These are phyloP conservation scores for Eucalyptus rudis DNA, from an alignment of 345 rosid genomes.

Conservation along the genomic window DNA sequence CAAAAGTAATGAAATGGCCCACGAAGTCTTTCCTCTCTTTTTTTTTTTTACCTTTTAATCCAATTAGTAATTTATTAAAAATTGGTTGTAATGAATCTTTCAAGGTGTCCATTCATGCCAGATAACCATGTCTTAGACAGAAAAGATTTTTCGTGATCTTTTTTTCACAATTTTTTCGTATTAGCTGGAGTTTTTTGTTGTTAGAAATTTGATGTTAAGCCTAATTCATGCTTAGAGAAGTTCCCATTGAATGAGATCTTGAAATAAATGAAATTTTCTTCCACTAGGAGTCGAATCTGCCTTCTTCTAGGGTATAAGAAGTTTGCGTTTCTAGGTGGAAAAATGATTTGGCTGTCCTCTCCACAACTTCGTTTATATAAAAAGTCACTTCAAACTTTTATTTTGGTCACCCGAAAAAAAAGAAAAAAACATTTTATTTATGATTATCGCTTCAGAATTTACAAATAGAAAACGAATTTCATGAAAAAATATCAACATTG, in stretches of 20 bases:
- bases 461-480: not conserved
- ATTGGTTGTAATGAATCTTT: no score
- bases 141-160: no score
- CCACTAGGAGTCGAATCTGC: not conserved
- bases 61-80: no score
- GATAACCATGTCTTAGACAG: no score
- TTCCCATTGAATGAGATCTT: not conserved
- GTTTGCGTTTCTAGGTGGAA: no score
- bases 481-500: not conserved
- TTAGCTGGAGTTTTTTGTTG: not conserved
- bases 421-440: no score
- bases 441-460: not conserved
- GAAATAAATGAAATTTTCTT: not conserved
- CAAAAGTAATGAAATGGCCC: not conserved
- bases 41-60: not conserved
- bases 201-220: not conserved
- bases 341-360: not conserved
- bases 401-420: not conserved
- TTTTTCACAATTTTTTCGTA: no score
- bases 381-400: not conserved
- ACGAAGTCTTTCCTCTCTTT: not conserved
- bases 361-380: not conserved
- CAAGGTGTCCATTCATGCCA: no score
- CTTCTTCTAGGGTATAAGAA: no score
- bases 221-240: not conserved